These are phyloP conservation scores for Cyclaneusma minus DNA, from an alignment of 2,329 filamentous ascomycete genomes.

Conservation along the genomic window DNA sequence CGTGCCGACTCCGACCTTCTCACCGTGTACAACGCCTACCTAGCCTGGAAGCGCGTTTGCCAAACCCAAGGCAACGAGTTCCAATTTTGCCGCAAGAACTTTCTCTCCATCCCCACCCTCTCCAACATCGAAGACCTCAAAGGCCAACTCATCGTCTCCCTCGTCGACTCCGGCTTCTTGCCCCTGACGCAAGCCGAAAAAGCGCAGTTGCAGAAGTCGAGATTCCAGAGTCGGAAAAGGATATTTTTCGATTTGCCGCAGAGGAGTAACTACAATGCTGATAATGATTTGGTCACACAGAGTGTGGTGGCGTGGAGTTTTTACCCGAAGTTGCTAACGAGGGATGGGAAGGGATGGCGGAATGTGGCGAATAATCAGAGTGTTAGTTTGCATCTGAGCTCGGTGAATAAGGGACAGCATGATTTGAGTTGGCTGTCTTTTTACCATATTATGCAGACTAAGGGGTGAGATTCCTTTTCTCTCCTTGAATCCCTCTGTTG, in stretches of 20 bases:
- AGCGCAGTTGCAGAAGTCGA: slow-evolving; percentile 26
- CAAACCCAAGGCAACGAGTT: slow-evolving; percentile 57
- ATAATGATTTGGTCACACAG: slow-evolving; percentile 63
- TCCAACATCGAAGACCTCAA: slow-evolving; percentile 92
- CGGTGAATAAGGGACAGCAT: slow-evolving; percentile 62
- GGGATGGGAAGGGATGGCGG: slow-evolving; percentile 74
- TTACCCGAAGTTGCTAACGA: slow-evolving; percentile 80
- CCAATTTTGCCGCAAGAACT: slow-evolving; percentile 90
- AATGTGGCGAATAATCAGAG: slow-evolving; percentile 88
- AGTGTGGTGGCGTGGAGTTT: slow-evolving; percentile 88
- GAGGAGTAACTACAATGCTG: slow-evolving; percentile 58
- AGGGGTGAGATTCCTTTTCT: slow-evolving; percentile 37
- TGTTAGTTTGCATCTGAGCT: slow-evolving; percentile 74
- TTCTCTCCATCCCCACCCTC: slow-evolving; percentile 75
- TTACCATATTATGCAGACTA: slow-evolving; percentile 94
- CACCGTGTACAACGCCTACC: slow-evolving; percentile 88
- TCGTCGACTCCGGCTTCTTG: slow-evolving; percentile 76
- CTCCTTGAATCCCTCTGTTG: slow-evolving; percentile 2
- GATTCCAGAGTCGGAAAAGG: slow-evolving; percentile 49
- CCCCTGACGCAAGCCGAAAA: slow-evolving; percentile 61
- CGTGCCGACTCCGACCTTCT: slow-evolving; percentile 81
- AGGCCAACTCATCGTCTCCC: slow-evolving; percentile 69
- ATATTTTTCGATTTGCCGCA: slow-evolving; percentile 70
- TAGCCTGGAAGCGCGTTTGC: slow-evolving; percentile 74
- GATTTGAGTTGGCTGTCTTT: slow-evolving; percentile 77